Evolutionary conservation across 768 basidiomycete genomes (phyloP).

Genomic region (Phlebiopsis flavidoalba): DNA sequence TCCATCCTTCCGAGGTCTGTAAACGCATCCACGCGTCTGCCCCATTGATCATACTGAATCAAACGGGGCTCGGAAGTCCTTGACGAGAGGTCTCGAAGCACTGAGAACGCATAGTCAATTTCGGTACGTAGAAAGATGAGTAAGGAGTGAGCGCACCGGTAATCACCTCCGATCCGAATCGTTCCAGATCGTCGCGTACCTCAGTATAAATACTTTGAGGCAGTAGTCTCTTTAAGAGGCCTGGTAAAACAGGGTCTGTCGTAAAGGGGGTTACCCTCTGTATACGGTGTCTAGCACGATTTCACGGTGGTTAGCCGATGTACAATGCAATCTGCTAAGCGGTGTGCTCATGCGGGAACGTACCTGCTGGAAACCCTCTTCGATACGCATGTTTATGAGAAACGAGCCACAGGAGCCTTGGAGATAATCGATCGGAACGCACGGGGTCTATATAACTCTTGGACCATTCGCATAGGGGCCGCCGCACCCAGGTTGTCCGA

Average conservation of each 20-base stretch:
- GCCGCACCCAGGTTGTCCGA: too few species aligned
- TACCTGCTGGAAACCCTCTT: conserved; percentile 65
- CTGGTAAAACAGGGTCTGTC: conserved; percentile 57
- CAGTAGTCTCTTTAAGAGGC: conserved; percentile 51
- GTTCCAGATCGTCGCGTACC: conserved; percentile 56
- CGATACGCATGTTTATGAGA: conserved; percentile 45
- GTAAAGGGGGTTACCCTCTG: conserved; percentile 57
- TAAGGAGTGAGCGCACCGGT: conserved; percentile 32
- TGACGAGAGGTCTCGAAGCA: conserved; percentile 42
- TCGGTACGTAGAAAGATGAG: not conserved
- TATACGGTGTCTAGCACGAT: conserved; percentile 40
- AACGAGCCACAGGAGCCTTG: too few species aligned
- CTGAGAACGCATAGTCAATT: conserved; percentile 26
- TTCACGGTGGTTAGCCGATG: not conserved
- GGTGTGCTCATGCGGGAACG: not conserved
- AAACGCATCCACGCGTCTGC: conserved; percentile 58
- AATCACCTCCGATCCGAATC: conserved; percentile 51
- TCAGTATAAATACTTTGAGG: conserved; percentile 42
- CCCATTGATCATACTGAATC: conserved; percentile 74
- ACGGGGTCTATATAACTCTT: too few species aligned
- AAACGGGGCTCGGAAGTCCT: conserved; percentile 46
- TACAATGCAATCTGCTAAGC: not conserved
- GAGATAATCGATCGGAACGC: too few species aligned
- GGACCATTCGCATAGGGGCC: too few species aligned
- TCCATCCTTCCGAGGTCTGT: conserved; percentile 71